Evolutionary conservation across 768 basidiomycete species (phyloP), one percentile per base, ranked within the genome.

Genomic region (Podaxis sp.): DNA sequence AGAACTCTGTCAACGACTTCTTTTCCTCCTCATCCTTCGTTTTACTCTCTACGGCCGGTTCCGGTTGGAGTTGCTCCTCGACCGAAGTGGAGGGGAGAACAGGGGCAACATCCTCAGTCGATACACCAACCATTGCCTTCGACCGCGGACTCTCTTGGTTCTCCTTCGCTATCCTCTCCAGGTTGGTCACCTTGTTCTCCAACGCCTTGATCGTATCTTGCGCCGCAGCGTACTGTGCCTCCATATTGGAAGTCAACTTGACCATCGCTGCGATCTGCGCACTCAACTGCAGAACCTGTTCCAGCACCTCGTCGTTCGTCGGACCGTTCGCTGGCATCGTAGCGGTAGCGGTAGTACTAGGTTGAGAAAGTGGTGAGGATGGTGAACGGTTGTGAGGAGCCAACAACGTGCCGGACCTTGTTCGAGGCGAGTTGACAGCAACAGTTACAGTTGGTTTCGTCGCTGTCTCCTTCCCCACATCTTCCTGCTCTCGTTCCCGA

Each of bases 181-280:
- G 73, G 1, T 78, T 68, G 5, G 70, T 72, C 3, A 95, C 88
- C 65, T 92, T 92, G 16, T 76, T 74, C 68, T 93, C 89, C 23
- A 93, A 73, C 1, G 76, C 74, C 14, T 76, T 77, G 63, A 94
- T 93, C 3, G 87, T 90, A n/a, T 72, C 74, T 68, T 92, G 90
- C 1, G 94, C 91, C 3, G 82, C 81, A 1, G 81, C 70, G 63
- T 97, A 94, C 69, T 95, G 91, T 0, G 79, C 80, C 68, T 93
- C 91, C 7, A 97, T 77, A 0, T 82, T 78, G 4, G 81, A 79
- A 6, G 91, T 91, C 63, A 94, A 76, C 51, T 86, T 82, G 38
- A 93, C 77, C 0, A 93, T 90, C 1, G 85, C 82, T 57, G 87
- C 86, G 28, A 98, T 85, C 68, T 94, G 91, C 25, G 77, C 77